A percentile compares a stretch with the other conserved stretches of the same genome.
Conservation (phyloP, 306 rosid species). For the Vigna radiata region DNA sequence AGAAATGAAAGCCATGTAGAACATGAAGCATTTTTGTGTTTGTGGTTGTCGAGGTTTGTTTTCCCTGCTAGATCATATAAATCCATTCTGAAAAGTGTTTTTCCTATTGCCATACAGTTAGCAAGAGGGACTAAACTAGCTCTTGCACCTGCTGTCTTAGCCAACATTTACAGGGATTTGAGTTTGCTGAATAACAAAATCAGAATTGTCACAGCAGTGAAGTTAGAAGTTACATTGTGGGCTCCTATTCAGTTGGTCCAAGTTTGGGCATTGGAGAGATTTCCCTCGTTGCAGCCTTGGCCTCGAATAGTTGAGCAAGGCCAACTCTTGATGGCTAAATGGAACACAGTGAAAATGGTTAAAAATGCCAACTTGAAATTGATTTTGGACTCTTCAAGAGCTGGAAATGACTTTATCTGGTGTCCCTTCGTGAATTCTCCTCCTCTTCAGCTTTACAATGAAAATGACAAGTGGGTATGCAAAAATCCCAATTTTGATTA, state of each 20-base stretch:
- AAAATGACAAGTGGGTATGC: conserved; percentile 25
- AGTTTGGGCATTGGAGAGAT: conserved; percentile 69
- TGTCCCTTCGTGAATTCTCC: conserved; percentile 55
- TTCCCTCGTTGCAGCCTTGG: conserved; percentile 34
- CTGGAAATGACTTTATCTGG: conserved; percentile 51
- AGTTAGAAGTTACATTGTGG: background rate
- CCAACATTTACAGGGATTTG: conserved; percentile 55
- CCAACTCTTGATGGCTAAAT: conserved; percentile 48
- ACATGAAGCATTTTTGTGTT: conserved; percentile 55
- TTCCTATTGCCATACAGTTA: conserved; percentile 55
- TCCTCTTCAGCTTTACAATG: conserved; percentile 18
- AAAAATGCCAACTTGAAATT: background rate
- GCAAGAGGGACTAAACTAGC: conserved; percentile 60
- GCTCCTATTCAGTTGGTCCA: conserved; percentile 60
- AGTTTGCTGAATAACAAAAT: conserved; percentile 18
- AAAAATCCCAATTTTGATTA: conserved; percentile 20
- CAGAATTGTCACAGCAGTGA: background rate
- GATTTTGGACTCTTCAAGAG: conserved; percentile 31
- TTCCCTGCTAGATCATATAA: conserved; percentile 35
- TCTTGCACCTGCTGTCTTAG: conserved; percentile 63
- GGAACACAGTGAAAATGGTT: conserved; percentile 36
- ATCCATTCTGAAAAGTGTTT: conserved; percentile 22
- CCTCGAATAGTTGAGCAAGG: background rate
- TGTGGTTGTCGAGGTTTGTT: conserved; percentile 65
- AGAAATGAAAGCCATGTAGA: conserved; percentile 45